Evolutionary conservation across 202 grass and related monocot genomes (phyloP).

Genomic region (Bolboschoenoplectus hybrid): DNA sequence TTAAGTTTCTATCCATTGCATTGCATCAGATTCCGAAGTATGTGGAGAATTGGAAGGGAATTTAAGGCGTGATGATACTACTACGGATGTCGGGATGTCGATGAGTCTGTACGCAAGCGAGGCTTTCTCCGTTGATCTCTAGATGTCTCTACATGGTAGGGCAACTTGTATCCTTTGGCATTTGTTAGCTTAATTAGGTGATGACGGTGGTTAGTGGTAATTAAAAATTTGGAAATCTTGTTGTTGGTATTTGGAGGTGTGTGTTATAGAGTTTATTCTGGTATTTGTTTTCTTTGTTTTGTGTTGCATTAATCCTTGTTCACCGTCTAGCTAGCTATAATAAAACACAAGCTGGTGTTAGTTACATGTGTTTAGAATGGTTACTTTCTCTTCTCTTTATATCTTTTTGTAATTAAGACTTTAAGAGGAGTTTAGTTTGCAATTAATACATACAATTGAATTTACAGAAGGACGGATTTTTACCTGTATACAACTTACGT

Average conservation of each 20-base stretch:
- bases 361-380: background rate
- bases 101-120: background rate
- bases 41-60: slow-evolving; percentile 5
- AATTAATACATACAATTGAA: background rate
- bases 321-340: background rate
- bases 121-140: slow-evolving; percentile 3
- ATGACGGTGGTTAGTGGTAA: background rate
- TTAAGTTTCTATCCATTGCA: background rate
- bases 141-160: slow-evolving; percentile 49
- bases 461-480: too few species aligned
- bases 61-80: slow-evolving; percentile 22
- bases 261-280: background rate
- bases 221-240: background rate
- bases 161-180: slow-evolving; percentile 93
- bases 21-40: slow-evolving; percentile 5
- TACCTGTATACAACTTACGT: too few species aligned
- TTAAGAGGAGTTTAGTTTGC: background rate
- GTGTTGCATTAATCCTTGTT: background rate
- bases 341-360: background rate
- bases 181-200: slow-evolving; percentile 45
- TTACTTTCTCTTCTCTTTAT: background rate
- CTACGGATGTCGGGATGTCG: slow-evolving; percentile 1
- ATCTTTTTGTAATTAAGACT: background rate
- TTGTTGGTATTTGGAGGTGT: background rate
- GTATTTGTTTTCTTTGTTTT: background rate